Percentiles rank a stretch among this genome's conserved stretches.
phyloP scores from a whole-genome alignment of 768 basidiomycete genomes.

The Lepiota venenata region DNA sequence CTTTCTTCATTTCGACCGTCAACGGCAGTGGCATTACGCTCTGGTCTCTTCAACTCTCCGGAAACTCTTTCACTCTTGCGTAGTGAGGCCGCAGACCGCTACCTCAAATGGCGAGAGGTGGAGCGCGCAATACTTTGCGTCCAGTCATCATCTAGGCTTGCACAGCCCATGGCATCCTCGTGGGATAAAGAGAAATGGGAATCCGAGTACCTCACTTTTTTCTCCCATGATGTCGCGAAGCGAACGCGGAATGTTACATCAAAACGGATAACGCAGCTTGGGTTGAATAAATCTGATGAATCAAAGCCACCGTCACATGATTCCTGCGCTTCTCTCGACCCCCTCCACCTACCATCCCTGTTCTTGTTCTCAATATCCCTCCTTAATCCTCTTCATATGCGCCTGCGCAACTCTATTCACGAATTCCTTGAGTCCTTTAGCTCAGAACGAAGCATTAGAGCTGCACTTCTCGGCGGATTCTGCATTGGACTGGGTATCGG shows the following conservation, averaged over 20 bases:
- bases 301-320: slow-evolving; percentile 3
- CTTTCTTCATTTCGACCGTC: slow-evolving; percentile 57
- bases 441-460: slow-evolving; percentile 25
- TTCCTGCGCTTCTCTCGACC: slow-evolving; percentile 42
- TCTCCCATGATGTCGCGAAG: slow-evolving; percentile 61
- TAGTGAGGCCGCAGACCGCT: slow-evolving; percentile 64
- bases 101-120: slow-evolving; percentile 70
- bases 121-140: slow-evolving; percentile 43
- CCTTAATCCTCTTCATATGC: slow-evolving; percentile 39
- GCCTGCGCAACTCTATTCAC: slow-evolving; percentile 23
- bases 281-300: background rate
- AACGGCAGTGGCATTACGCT: slow-evolving; percentile 48
- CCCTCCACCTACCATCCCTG: slow-evolving; percentile 64
- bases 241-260: slow-evolving; percentile 36
- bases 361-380: slow-evolving; percentile 60
- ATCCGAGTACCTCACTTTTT: slow-evolving; percentile 53
- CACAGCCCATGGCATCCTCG: slow-evolving; percentile 13
- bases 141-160: background rate
- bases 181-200: slow-evolving; percentile 72
- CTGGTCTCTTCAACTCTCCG: slow-evolving; percentile 61
- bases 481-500: slow-evolving; percentile 37
- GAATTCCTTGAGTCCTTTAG: slow-evolving; percentile 17
- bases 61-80: slow-evolving; percentile 56
- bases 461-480: slow-evolving; percentile 35
- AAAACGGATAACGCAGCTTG: background rate